These are phyloP conservation scores for Picea sitchensis DNA, from an alignment of 75 land plant species.

Conservation along the genomic window DNA sequence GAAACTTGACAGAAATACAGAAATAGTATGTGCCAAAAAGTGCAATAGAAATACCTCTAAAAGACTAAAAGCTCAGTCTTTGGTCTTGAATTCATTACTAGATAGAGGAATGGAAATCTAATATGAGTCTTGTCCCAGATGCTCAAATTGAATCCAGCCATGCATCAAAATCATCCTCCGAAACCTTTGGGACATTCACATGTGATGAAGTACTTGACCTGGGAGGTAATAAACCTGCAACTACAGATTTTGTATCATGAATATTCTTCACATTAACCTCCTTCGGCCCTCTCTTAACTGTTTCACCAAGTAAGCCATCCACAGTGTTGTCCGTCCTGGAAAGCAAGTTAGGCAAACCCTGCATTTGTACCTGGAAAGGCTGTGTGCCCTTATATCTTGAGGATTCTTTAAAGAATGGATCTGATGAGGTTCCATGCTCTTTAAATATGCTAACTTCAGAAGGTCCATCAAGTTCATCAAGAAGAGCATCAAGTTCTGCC, in stretches of 20 bases:
- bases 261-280: background rate
- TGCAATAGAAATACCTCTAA: background rate
- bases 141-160: conserved; percentile 53
- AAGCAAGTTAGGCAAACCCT: background rate
- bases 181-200: conserved; percentile 2
- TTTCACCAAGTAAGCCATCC: conserved; percentile 34
- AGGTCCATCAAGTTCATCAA: conserved; percentile 30
- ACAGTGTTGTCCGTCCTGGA: conserved; percentile 11
- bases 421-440: background rate
- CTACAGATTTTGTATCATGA: conserved; percentile 17
- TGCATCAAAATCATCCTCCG: conserved; percentile 52
- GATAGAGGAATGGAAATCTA: background rate
- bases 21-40: background rate
- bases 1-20: background rate
- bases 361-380: conserved; percentile 6
- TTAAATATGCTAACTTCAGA: conserved; percentile 9
- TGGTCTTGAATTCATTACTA: background rate
- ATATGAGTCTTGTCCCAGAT: background rate
- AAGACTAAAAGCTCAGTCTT: background rate
- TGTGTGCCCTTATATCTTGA: background rate
- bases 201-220: background rate
- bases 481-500: conserved; percentile 58
- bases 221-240: background rate
- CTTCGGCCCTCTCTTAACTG: conserved; percentile 9
- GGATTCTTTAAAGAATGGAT: background rate